Evolutionary conservation across 1,284 basidiomycete genomes (phyloP), one percentile per base, ranked within the genome.

Genomic region (Moniliophthora roreri): DNA sequence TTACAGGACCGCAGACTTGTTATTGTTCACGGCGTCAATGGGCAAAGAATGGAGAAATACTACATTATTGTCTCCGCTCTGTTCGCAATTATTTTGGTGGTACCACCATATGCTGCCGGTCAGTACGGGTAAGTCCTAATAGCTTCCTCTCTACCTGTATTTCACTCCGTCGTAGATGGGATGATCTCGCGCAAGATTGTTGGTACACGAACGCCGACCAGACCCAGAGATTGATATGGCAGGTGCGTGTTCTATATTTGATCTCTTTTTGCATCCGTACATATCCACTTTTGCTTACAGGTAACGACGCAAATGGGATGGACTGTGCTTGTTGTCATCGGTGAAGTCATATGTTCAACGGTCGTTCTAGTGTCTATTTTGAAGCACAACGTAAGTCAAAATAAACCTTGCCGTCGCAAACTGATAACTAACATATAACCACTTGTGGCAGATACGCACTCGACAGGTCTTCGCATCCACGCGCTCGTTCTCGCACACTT

Each of bases 231-330:
- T 36, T 64, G 13, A 51, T 51, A 9, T 64, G 63, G 63, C 63
- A 64, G 58, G 62, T 57, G 32, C 42, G 34, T 44, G 21, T 28
- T 24, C n/a, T n/a, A n/a, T n/a, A n/a, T n/a, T n/a, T n/a, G n/a
- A n/a, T n/a, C n/a, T n/a, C n/a, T n/a, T n/a, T n/a, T n/a, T n/a
- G n/a, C n/a, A n/a, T n/a, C n/a, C n/a, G n/a, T n/a, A n/a, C n/a
- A n/a, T n/a, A n/a, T n/a, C n/a, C 11, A 44, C n/a, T 9, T 34
- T 5, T 50, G 18, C 23, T 3, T 50, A 28, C 26, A 63, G 62
- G 57, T 63, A 18, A 48, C 55, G 9, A 64, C 63, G 4, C 63
- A 64, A 42, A 54, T 64, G 35, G 52, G 53, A 16, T 64, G 63
- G 63, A 60, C 60, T 11, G n/a, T 58, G 6, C 35, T 60, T 9